A percentile compares a stretch with the other conserved stretches of the same genome.
phyloP scores from a whole-genome alignment of 371 early-diverging fungal species.

The Syncephalastrum sp. region DNA sequence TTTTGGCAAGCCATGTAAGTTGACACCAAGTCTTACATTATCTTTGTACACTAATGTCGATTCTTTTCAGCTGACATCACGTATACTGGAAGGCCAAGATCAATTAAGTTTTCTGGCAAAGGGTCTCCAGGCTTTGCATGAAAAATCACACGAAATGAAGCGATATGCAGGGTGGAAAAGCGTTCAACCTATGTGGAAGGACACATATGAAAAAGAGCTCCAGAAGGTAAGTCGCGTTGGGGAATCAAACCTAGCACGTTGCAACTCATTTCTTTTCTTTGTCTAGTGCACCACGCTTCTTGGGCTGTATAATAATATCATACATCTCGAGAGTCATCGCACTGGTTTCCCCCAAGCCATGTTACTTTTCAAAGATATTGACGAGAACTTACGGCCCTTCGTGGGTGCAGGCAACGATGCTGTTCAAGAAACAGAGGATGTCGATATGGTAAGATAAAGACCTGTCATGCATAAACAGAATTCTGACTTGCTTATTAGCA shows the following conservation, averaged over 20 bases:
- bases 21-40: background rate
- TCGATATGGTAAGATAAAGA: no score
- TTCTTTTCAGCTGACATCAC: slow-evolving; percentile 6
- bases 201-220: slow-evolving; percentile 7
- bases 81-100: slow-evolving; percentile 8
- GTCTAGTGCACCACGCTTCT: slow-evolving; percentile 10
- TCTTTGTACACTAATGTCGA: background rate
- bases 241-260: background rate
- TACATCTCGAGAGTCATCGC: slow-evolving; percentile 22
- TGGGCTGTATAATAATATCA: slow-evolving; percentile 8
- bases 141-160: background rate
- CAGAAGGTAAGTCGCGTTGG: slow-evolving; percentile 11
- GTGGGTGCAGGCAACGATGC: background rate
- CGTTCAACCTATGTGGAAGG: slow-evolving; percentile 4
- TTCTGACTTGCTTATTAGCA: background rate
- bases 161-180: background rate
- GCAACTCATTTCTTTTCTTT: background rate
- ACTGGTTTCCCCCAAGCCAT: slow-evolving; percentile 22
- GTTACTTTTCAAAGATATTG: slow-evolving; percentile 13
- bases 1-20: slow-evolving; percentile 12
- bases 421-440: no score
- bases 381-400: slow-evolving; percentile 12
- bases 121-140: slow-evolving; percentile 7
- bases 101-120: slow-evolving; percentile 5
- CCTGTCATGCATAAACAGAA: no score